Percentiles rank a stretch among this genome's conserved stretches.
These are phyloP conservation scores for Aureobasidium namibiae DNA, from an alignment of 2,329 filamentous ascomycete species.

Conservation along the genomic window DNA sequence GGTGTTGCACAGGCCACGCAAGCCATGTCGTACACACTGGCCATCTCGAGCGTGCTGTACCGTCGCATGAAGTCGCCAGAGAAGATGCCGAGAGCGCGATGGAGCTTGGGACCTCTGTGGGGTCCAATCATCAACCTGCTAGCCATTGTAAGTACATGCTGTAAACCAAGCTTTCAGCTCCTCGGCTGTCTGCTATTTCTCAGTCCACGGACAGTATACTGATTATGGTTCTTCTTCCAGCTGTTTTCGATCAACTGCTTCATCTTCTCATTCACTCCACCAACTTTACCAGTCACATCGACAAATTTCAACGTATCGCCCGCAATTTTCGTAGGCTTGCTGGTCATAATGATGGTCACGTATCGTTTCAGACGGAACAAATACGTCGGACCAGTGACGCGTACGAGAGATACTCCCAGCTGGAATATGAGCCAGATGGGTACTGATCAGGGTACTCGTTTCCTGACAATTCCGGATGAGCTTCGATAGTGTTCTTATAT, in stretches of 20 bases:
- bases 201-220: background rate
- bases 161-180: background rate
- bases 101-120: background rate
- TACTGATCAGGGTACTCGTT: background rate
- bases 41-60: background rate
- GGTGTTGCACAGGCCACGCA: background rate
- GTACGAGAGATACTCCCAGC: background rate
- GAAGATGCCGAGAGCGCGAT: background rate
- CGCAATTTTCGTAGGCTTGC: background rate
- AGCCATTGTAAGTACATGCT: background rate
- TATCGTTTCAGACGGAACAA: background rate
- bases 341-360: background rate
- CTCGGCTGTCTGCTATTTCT: background rate
- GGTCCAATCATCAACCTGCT: background rate
- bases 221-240: background rate
- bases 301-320: background rate
- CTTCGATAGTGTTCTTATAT: background rate
- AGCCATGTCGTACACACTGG: background rate
- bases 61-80: constrained; percentile 1
- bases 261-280: background rate
- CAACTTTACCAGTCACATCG: background rate
- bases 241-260: background rate
- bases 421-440: constrained; percentile 1
- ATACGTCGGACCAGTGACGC: background rate
- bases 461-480: constrained; percentile 7